A percentile compares a stretch with the other conserved stretches of the same genome.
These are phyloP conservation scores for Teratosphaeria destructans DNA, from an alignment of 2,329 filamentous ascomycete genomes.

Conservation along the genomic window DNA sequence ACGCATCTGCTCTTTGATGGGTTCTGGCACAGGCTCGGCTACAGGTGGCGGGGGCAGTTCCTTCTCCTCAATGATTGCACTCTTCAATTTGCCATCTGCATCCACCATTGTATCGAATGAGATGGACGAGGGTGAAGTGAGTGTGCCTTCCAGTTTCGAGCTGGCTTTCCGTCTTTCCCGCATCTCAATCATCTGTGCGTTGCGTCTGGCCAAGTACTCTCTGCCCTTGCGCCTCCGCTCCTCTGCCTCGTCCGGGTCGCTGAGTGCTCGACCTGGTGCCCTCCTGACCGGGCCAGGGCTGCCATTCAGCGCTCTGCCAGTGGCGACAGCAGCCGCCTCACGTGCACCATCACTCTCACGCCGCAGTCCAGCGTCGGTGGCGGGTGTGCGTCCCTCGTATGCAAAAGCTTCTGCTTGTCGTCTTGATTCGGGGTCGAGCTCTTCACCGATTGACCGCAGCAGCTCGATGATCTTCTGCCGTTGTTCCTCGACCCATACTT, in stretches of 20 bases:
- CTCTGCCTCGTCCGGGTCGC: constrained; percentile 22
- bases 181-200: constrained; percentile 25
- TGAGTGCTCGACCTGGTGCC: constrained; percentile 20
- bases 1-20: constrained; percentile 12
- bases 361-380: constrained; percentile 18
- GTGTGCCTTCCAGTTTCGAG: constrained; percentile 5
- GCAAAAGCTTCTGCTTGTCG: constrained; percentile 27
- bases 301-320: constrained; percentile 18
- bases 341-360: constrained; percentile 22
- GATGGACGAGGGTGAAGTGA: constrained; percentile 15
- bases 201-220: constrained; percentile 26
- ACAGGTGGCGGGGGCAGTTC: constrained; percentile 10
- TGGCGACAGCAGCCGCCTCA: constrained; percentile 25
- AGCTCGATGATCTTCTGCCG: constrained; percentile 51
- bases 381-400: constrained; percentile 24
- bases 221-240: constrained; percentile 25
- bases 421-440: constrained; percentile 41
- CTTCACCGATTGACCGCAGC: constrained; percentile 49
- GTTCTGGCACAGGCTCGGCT: constrained; percentile 11
- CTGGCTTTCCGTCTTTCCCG: constrained; percentile 17
- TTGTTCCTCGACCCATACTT: constrained; percentile 52
- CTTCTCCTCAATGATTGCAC: constrained; percentile 5
- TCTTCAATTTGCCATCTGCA: constrained; percentile 20
- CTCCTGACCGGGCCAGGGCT: constrained; percentile 17
- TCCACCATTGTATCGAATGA: constrained; percentile 25